Conservation (phyloP, 2,329 filamentous ascomycete genomes). For the Lachnum nothofagi region DNA sequence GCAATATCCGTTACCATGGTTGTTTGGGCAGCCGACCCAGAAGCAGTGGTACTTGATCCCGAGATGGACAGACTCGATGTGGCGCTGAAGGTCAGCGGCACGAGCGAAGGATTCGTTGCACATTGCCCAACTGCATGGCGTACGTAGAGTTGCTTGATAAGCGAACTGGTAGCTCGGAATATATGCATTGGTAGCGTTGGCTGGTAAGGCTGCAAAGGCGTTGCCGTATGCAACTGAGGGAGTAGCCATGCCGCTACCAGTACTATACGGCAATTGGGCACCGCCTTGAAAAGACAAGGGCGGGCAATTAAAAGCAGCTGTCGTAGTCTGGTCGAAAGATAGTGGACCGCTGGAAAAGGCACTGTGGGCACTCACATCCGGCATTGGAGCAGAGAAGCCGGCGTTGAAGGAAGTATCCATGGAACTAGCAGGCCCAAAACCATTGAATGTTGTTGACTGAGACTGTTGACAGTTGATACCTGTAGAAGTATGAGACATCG, state of each 20-base stretch:
- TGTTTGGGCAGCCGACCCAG: slow-evolving; percentile 11
- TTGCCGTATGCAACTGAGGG: neutral
- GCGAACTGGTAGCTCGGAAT: neutral
- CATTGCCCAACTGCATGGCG: slow-evolving; percentile 3
- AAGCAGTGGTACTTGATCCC: slow-evolving; percentile 18
- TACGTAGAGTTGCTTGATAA: neutral
- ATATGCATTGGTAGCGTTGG: neutral
- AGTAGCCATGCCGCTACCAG: neutral
- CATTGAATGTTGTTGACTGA: too few species aligned
- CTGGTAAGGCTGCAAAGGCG: neutral
- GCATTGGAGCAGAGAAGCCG: too few species aligned
- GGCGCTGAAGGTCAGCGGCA: slow-evolving; percentile 12
- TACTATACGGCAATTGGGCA: neutral
- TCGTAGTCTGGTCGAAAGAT: too few species aligned
- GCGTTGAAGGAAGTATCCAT: too few species aligned
- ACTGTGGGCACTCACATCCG: too few species aligned
- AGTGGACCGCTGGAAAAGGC: too few species aligned
- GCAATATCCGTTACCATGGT: slow-evolving; percentile 18
- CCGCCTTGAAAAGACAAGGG: neutral
- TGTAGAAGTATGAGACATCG: too few species aligned
- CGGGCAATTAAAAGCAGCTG: too few species aligned
- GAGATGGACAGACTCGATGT: slow-evolving; percentile 14
- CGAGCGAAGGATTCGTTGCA: slow-evolving; percentile 16
- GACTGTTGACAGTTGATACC: too few species aligned
- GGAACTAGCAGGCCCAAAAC: too few species aligned